These are phyloP conservation scores for Paracoccidioides lutzii DNA, from an alignment of 2,329 filamentous ascomycete genomes.

Conservation along the genomic window DNA sequence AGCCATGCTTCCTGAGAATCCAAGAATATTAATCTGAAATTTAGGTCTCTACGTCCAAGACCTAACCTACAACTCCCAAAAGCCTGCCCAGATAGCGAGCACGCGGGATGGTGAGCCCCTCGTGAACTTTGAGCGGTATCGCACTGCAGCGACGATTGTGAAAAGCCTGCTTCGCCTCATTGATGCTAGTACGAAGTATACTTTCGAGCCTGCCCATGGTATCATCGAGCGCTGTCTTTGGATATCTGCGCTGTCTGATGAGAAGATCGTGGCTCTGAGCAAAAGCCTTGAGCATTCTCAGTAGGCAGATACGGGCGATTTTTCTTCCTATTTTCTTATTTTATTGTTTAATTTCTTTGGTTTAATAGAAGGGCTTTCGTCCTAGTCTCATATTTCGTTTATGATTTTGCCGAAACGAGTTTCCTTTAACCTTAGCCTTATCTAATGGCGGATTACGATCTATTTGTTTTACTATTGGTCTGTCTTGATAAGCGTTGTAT, in stretches of 20 bases:
- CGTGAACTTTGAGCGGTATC: conserved; percentile 54
- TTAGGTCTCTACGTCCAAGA: conserved; percentile 52
- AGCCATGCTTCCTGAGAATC: background rate
- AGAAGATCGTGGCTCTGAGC: conserved; percentile 40
- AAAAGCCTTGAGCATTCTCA: conserved; percentile 22
- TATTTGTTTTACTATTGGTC: background rate
- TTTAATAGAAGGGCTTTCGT: no score
- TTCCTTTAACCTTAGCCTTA: background rate
- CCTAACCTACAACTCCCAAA: conserved; percentile 54
- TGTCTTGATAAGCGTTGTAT: background rate
- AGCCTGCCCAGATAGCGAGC: conserved; percentile 44
- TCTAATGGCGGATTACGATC: background rate
- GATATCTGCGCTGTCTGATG: conserved; percentile 48
- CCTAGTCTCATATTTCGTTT: background rate
- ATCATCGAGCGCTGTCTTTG: conserved; percentile 51
- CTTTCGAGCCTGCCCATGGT: conserved; percentile 44
- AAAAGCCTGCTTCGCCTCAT: conserved; percentile 51
- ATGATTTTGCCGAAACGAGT: background rate
- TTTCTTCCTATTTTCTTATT: background rate
- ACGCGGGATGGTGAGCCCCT: conserved; percentile 40
- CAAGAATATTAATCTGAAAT: background rate
- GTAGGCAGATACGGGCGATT: background rate
- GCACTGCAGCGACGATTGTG: conserved; percentile 51
- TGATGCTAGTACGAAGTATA: conserved; percentile 51
- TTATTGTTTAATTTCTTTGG: background rate